A percentile compares a stretch with the other conserved stretches of the same genome.
Conservation (phyloP, 208 protist species). For the Trypanosoma rangeli region DNA sequence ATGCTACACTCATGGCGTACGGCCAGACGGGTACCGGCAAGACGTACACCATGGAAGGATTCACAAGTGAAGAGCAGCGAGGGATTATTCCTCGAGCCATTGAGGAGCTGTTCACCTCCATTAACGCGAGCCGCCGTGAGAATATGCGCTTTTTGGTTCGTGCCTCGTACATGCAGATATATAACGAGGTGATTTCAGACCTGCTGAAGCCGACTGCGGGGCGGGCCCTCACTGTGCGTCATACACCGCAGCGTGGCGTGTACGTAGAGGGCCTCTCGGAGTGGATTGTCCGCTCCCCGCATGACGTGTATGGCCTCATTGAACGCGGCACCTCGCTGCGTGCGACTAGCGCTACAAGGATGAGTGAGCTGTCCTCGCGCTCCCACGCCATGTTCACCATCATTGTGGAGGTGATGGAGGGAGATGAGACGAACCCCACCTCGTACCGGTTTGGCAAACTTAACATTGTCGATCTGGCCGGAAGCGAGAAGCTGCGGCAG, state of each 20-base stretch:
- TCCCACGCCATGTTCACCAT: constrained; percentile 96
- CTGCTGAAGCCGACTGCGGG: constrained; percentile 47
- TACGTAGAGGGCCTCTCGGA: constrained; percentile 92
- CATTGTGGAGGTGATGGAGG: constrained; percentile 58
- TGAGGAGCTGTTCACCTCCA: constrained; percentile 59
- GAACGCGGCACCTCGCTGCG: constrained; percentile 65
- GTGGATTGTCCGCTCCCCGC: constrained; percentile 82
- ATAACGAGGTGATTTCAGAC: constrained; percentile 90
- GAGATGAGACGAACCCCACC: constrained; percentile 46
- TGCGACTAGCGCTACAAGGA: constrained; percentile 78
- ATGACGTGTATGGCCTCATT: constrained; percentile 92
- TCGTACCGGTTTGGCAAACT: constrained; percentile 84
- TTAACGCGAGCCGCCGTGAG: constrained; percentile 23
- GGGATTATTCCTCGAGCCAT: constrained; percentile 76
- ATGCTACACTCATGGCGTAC: constrained; percentile 87
- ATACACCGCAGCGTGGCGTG: constrained; percentile 85
- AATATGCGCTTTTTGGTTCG: constrained; percentile 53
- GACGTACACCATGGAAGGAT: constrained; percentile 91
- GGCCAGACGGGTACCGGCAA: constrained; percentile 88
- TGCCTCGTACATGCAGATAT: constrained; percentile 89
- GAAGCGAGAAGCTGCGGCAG: constrained; percentile 81
- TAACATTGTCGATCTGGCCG: constrained; percentile 94
- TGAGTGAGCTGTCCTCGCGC: constrained; percentile 93
- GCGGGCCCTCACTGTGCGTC: constrained; percentile 44
- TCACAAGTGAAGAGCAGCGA: constrained; percentile 74